Percentiles rank a stretch among this genome's conserved stretches.
These are phyloP conservation scores for Mallotus repandus DNA, from an alignment of 441 rosid genomes.

Conservation along the genomic window DNA sequence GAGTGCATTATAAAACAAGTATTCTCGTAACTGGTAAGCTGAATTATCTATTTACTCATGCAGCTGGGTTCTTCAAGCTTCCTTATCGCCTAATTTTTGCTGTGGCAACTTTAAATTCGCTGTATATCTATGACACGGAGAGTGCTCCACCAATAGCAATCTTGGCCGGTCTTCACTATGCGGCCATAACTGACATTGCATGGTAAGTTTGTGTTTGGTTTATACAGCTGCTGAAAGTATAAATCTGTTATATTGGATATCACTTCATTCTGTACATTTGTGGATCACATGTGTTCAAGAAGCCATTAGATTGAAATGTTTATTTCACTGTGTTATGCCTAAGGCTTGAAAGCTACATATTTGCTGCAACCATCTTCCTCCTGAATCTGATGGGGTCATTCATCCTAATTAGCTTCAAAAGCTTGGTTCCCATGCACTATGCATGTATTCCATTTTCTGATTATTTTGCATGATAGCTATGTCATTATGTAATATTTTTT, in stretches of 20 bases:
- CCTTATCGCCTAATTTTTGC: constrained; percentile 90
- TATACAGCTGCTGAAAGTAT: neutral
- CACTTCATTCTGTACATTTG: neutral
- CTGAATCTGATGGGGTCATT: neutral
- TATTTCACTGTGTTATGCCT: neutral
- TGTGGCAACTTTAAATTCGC: constrained; percentile 80
- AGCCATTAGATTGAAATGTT: neutral
- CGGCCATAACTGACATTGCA: constrained; percentile 84
- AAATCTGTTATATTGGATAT: no score
- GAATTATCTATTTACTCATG: constrained; percentile 29
- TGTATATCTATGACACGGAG: constrained; percentile 88
- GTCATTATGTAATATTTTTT: neutral
- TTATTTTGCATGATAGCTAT: constrained; percentile 5
- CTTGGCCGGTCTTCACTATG: constrained; percentile 91
- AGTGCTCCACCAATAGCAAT: constrained; percentile 68
- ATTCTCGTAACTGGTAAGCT: constrained; percentile 11
- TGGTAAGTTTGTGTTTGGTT: constrained; percentile 44
- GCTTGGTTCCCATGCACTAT: neutral
- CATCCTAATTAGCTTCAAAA: neutral
- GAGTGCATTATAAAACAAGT: constrained; percentile 6
- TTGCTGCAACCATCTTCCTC: neutral
- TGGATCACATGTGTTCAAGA: neutral
- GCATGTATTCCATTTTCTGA: neutral
- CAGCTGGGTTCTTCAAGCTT: constrained; percentile 86
- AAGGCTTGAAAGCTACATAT: neutral